Base-by-base conservation (phyloP, 768 basidiomycete species). In the Lentinula raphanica region DNA sequence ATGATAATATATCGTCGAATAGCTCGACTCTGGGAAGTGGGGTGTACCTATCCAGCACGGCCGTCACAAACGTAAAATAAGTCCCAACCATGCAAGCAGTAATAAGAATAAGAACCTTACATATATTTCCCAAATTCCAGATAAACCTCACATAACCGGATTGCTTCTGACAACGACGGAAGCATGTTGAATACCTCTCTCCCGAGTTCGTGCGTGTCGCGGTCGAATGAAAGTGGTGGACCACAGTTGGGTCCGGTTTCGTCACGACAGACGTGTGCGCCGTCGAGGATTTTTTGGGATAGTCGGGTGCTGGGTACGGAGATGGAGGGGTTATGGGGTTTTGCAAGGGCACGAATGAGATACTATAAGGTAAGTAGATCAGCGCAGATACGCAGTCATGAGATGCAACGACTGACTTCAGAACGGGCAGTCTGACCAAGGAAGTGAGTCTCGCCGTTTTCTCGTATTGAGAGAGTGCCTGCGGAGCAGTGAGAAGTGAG, bases 401-500 rank as follows among this genome's bases (percentile, higher is more conserved):
- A 50, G 51, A 21, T 31, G 21, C 49, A n/a, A 9, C 31, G 11
- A 64, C 79, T 51, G 62, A 87, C 87, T 77, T 90, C 87, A 23
- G 85, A 76, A 36, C 86, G 80, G 5, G 88, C 84, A 0, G 86
- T 89, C 58, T 78, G 76, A 17, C 88, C 86, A 58, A 85, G 74
- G 66, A 84, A 87, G 35, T 70, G 76, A 0, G 79, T 75, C 60
- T 82, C 81, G 0, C 83, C 84, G 48, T 78, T 68, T 23, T 76
- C 66, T n/a, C 79, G 82, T 25, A 87, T 74, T 2, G 78, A 79
- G 51, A 88, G 70, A 8, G 85, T 86, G 17, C 84, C 84, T 84
- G 36, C 8, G 4, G 11, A 5, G 32, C n/a, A 50, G 5, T 35
- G 32, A 12, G 23, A 29, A 35, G n/a, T 25, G 19, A 25, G n/a